Evolutionary conservation across 2,329 filamentous ascomycete species (phyloP).

Genomic region (Diplodia scrobiculata): DNA sequence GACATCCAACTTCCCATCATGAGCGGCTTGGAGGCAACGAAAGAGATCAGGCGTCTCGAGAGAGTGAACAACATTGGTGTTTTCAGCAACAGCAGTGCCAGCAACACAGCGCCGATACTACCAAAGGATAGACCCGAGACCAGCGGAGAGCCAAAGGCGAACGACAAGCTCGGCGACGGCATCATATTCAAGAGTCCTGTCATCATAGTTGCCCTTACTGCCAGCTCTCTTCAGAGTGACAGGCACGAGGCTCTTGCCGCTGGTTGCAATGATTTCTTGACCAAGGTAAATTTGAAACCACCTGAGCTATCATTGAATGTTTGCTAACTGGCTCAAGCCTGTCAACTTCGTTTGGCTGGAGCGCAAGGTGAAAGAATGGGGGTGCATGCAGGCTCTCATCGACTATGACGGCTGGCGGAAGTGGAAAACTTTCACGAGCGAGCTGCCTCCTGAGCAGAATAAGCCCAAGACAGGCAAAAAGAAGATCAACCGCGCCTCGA

Average conservation of each 20-base stretch:
- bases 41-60: conserved; percentile 88
- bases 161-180: conserved; percentile 68
- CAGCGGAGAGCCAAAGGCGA: conserved; percentile 39
- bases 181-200: conserved; percentile 89
- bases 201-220: conserved; percentile 95
- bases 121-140: conserved; percentile 28
- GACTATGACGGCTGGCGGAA: conserved; percentile 98
- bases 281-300: conserved; percentile 67
- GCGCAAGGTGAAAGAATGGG: conserved; percentile 98
- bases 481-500: conserved; percentile 26
- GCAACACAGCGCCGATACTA: conserved; percentile 19
- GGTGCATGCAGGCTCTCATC: conserved; percentile 98
- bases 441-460: conserved; percentile 40
- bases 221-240: conserved; percentile 91
- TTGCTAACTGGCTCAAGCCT: conserved; percentile 59
- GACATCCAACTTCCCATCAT: conserved; percentile 97
- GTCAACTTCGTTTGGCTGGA: conserved; percentile 98
- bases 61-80: conserved; percentile 90
- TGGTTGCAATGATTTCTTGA: conserved; percentile 97
- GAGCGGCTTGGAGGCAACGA: conserved; percentile 91
- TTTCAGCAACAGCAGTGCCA: conserved; percentile 58
- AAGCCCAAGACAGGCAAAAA: conserved; percentile 33
- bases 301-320: background rate
- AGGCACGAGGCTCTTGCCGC: conserved; percentile 91
- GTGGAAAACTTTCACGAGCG: conserved; percentile 77